Evolutionary conservation across 352 stramenopile genomes (phyloP), one percentile per base, ranked within the genome.

Genomic region (Phytophthora pluvialis): DNA sequence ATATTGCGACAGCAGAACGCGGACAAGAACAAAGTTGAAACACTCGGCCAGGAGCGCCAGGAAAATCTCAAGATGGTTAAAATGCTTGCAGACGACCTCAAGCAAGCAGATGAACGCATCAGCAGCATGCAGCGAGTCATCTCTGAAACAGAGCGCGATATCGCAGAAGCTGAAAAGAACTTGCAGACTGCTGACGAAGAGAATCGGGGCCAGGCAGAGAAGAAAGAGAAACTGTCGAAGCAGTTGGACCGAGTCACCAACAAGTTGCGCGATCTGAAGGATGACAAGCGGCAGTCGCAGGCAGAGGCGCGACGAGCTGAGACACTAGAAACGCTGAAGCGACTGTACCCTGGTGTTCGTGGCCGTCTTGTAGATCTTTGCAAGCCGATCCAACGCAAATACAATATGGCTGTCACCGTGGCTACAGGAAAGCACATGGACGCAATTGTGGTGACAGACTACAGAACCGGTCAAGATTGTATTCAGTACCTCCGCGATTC

Each of bases 341-440:
- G 76, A 42, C 86, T 87, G n/a, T 98, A 95, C 66, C 89, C 90
- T 52, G 86, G 96, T 32, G 98, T 99, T 29, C 86, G 90, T 26
- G 98, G 98, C 3, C 90, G 97, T 15, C 75, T 99, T 0, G 95
- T 99, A 1, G 97, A 99, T 68, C 72, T 99, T 6, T 99, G 96
- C 81, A 98, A 97, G 43, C 98, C 98, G 1, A 91, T 95, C 16
- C 95, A 99, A 68, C 81, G 94, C 33, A 95, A 97, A 60, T 99
- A 98, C 81, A 98, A 99, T 73, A 89, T 99, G 71, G 97, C 97
- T 21, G 94, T 99, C 18, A 98, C 95, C 1, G 95, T 99, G 2
- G 98, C 97, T 28, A 97, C 93, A n/a, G 97, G 97, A 44, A 99
- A 98, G 54, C 91, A 99, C 77, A 99, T 99, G 94, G 97, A 99